Percentiles rank a stretch among this genome's conserved stretches.
These are phyloP conservation scores for Botrytis hyacinthi DNA, from an alignment of 2,329 filamentous ascomycete genomes.

Conservation along the genomic window DNA sequence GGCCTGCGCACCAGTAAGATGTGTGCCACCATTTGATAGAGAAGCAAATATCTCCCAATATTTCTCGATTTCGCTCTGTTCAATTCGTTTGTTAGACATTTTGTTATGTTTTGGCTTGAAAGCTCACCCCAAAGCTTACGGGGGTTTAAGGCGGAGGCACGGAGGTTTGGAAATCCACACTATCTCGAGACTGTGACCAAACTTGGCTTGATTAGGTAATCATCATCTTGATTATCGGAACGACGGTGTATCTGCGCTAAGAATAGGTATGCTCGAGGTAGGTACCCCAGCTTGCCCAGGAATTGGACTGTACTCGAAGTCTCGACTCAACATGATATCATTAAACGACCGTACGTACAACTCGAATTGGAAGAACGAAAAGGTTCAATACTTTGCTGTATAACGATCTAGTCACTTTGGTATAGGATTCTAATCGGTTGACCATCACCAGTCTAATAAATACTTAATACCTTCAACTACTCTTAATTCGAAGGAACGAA, in stretches of 20 bases:
- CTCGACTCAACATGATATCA: neutral
- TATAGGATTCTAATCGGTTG: neutral
- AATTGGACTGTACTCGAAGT: neutral
- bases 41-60: constrained; percentile 80
- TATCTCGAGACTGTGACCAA: neutral
- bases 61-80: constrained; percentile 72
- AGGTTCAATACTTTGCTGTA: neutral
- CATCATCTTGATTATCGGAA: neutral
- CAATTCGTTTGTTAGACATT: constrained; percentile 54
- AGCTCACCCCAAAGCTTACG: constrained; percentile 8
- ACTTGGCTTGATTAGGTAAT: neutral
- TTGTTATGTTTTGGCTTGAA: constrained; percentile 19
- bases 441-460: neutral
- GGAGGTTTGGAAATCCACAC: neutral
- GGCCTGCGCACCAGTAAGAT: constrained; percentile 67
- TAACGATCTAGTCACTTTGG: neutral
- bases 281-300: neutral
- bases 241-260: neutral
- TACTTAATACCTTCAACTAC: neutral
- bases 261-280: neutral
- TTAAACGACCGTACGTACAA: neutral
- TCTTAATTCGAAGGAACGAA: neutral
- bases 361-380: neutral
- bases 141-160: neutral
- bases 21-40: constrained; percentile 60